Percentiles rank a stretch among this genome's conserved stretches.
phyloP scores from a whole-genome alignment of 345 rosid genomes.

The Physaria fendleri region DNA sequence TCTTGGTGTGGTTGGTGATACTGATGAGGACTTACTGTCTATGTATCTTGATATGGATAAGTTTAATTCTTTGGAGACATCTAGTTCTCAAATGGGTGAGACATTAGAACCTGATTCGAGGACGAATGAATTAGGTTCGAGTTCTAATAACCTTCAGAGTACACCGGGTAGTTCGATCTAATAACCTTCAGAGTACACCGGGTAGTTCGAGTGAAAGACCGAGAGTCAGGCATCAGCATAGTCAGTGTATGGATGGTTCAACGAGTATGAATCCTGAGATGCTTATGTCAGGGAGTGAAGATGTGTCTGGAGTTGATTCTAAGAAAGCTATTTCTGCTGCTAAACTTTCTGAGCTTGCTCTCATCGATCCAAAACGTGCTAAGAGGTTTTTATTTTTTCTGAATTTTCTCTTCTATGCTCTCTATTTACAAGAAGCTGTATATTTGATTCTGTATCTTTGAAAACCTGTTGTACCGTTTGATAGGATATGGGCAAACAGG shows the following conservation, averaged over 20 bases:
- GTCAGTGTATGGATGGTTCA: conserved; percentile 95
- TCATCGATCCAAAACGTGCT: conserved; percentile 95
- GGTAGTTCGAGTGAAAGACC: conserved; percentile 59
- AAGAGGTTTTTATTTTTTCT: conserved; percentile 51
- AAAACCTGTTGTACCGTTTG: conserved; percentile 5
- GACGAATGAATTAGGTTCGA: conserved; percentile 1
- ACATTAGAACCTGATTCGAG: conserved; percentile 27
- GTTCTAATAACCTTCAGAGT: conserved; percentile 30
- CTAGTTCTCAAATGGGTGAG: conserved; percentile 58
- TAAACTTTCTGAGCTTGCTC: conserved; percentile 97
- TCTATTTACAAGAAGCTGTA: not conserved
- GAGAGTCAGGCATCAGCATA: conserved; percentile 84
- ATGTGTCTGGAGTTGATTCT: conserved; percentile 46
- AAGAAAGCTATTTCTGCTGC: conserved; percentile 89
- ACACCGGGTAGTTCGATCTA: conserved; percentile 34
- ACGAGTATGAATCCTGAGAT: conserved; percentile 68
- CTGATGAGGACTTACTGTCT: conserved; percentile 68
- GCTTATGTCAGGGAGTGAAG: conserved; percentile 70
- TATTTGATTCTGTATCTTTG: not conserved
- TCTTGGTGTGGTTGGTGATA: conserved; percentile 83
- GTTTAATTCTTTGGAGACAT: conserved; percentile 60
- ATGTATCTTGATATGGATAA: conserved; percentile 93
- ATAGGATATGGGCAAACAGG: conserved; percentile 95
- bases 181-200: conserved; percentile 30
- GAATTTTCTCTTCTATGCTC: not conserved